Evolutionary conservation across 2,329 filamentous ascomycete species (phyloP).

Genomic region (Ophiosphaerella narmari): DNA sequence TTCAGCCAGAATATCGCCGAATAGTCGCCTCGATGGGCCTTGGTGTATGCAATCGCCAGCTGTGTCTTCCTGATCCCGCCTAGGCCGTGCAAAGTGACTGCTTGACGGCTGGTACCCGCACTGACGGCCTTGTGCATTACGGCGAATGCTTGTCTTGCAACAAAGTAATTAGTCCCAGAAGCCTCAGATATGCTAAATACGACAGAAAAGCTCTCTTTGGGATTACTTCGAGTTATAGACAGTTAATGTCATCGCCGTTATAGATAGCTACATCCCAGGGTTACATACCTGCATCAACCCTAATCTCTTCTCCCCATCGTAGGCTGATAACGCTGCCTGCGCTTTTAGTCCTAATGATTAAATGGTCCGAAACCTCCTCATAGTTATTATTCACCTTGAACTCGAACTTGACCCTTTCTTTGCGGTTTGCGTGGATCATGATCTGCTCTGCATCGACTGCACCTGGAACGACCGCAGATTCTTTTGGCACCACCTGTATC

Average conservation of each 20-base stretch:
- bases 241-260: too few species aligned
- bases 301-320: constrained; percentile 1
- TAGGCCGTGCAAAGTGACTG: not conserved
- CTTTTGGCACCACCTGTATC: constrained; percentile 39
- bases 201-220: not conserved
- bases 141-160: constrained; percentile 33
- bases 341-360: constrained; percentile 17
- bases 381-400: constrained; percentile 27
- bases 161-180: constrained; percentile 28
- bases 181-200: not conserved
- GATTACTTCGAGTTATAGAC: not conserved
- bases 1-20: constrained; percentile 53
- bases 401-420: constrained; percentile 42
- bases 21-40: constrained; percentile 42
- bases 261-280: too few species aligned
- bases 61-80: too few species aligned
- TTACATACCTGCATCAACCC: constrained; percentile 22
- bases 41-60: constrained; percentile 41
- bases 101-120: constrained; percentile 22
- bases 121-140: constrained; percentile 32
- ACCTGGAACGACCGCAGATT: constrained; percentile 45
- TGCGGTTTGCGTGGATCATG: constrained; percentile 41
- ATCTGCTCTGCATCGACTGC: constrained; percentile 39
- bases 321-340: constrained; percentile 3
- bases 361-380: constrained; percentile 21